Conservation (phyloP, 139 green algal species). For the Chlamydomonas incerta region DNA sequence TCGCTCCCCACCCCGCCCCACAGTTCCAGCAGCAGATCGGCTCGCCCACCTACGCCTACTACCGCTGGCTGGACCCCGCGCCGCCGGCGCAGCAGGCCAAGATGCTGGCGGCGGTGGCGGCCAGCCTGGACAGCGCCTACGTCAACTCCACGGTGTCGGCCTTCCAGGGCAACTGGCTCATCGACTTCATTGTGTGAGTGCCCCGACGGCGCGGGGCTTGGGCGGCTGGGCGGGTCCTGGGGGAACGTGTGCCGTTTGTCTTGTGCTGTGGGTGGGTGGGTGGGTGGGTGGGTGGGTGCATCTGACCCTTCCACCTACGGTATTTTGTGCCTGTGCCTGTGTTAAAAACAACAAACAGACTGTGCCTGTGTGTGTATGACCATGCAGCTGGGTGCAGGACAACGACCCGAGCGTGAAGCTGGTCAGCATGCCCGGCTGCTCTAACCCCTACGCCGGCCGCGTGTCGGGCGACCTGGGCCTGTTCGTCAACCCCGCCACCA, state of each 20-base stretch:
- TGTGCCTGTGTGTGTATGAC: too few relatives aligned
- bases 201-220: too few relatives aligned
- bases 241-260: too few relatives aligned
- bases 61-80: slow-evolving; percentile 45
- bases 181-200: slow-evolving; percentile 42
- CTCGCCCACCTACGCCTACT: slow-evolving; percentile 36
- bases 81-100: slow-evolving; percentile 25
- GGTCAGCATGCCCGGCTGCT: slow-evolving; percentile 12
- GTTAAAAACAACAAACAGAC: too few relatives aligned
- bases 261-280: too few relatives aligned
- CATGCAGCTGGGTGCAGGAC: neutral
- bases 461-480: slow-evolving; percentile 10
- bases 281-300: too few relatives aligned
- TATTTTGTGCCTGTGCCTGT: too few relatives aligned
- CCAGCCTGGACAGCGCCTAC: slow-evolving; percentile 6
- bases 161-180: slow-evolving; percentile 51
- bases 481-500: neutral
- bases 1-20: neutral
- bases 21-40: slow-evolving; percentile 53
- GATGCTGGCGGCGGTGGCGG: slow-evolving; percentile 39
- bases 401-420: slow-evolving; percentile 4
- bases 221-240: too few relatives aligned
- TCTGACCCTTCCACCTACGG: too few relatives aligned
- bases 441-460: slow-evolving; percentile 45
- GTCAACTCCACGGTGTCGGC: slow-evolving; percentile 46